A percentile compares a stretch with the other conserved stretches of the same genome.
These are phyloP conservation scores for Camptophora hylomeconis DNA, from an alignment of 2,329 filamentous ascomycete genomes.

Conservation along the genomic window DNA sequence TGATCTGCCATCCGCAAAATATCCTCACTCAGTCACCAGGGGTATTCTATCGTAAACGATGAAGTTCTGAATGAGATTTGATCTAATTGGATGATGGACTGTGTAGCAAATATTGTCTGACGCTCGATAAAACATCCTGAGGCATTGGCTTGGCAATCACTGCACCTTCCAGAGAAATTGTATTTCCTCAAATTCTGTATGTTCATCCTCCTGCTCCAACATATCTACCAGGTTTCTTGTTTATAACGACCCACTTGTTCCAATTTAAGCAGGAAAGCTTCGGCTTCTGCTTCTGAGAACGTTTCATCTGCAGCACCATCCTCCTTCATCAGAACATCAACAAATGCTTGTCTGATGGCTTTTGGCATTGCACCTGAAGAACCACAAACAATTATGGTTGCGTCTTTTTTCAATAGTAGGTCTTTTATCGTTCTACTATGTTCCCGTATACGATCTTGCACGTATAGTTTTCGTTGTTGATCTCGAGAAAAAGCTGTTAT, in stretches of 20 bases:
- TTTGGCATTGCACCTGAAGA: conserved; percentile 60
- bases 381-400: conserved; percentile 39
- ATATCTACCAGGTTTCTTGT: conserved; percentile 63
- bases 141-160: too few species aligned
- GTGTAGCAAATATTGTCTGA: too few species aligned
- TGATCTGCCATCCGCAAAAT: too few species aligned
- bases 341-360: conserved; percentile 51
- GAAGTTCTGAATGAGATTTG: too few species aligned
- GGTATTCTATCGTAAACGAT: too few species aligned
- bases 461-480: conserved; percentile 51
- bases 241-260: conserved; percentile 51
- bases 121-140: too few species aligned
- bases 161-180: too few species aligned
- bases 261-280: conserved; percentile 42
- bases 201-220: too few species aligned
- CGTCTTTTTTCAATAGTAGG: conserved; percentile 37
- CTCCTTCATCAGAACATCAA: conserved; percentile 44
- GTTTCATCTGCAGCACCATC: conserved; percentile 29
- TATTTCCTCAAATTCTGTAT: too few species aligned
- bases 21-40: too few species aligned
- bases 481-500: conserved; percentile 60
- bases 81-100: too few species aligned
- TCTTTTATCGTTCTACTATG: conserved; percentile 37
- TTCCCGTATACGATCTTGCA: conserved; percentile 49
- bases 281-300: conserved; percentile 36